These are phyloP conservation scores for Helicostylum pulchrum DNA, from an alignment of 192 early-diverging fungal species.

Conservation along the genomic window DNA sequence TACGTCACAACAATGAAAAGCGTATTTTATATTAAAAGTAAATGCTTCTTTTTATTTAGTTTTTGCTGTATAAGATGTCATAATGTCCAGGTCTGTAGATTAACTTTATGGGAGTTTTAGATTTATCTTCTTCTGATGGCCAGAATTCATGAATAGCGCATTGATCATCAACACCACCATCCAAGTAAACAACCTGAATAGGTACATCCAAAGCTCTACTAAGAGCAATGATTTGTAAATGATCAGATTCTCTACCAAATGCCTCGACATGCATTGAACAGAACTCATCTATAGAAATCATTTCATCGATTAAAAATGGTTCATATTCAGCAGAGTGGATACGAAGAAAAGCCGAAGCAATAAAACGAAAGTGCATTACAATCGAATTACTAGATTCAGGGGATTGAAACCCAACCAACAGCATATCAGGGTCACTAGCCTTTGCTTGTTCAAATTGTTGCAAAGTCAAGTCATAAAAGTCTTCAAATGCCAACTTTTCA, in stretches of 20 bases:
- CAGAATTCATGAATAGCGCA: conserved; percentile 76
- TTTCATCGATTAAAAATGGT: conserved; percentile 53
- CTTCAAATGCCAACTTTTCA: conserved; percentile 49
- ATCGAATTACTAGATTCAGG: conserved; percentile 57
- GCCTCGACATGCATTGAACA: conserved; percentile 55
- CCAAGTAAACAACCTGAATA: conserved; percentile 69
- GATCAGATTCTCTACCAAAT: conserved; percentile 70
- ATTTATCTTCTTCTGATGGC: conserved; percentile 47
- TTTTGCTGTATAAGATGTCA: no score
- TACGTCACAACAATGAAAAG: no score
- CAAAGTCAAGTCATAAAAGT: conserved; percentile 51
- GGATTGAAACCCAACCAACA: conserved; percentile 49
- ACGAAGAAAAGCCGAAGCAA: conserved; percentile 56
- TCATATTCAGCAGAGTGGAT: conserved; percentile 54
- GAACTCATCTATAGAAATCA: conserved; percentile 52
- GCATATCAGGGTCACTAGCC: conserved; percentile 34
- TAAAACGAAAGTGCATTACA: conserved; percentile 55
- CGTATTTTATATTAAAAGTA: no score
- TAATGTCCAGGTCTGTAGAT: conserved; percentile 50
- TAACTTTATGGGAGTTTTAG: conserved; percentile 38
- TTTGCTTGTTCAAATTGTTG: conserved; percentile 39
- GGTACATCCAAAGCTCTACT: conserved; percentile 61
- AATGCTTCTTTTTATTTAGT: no score
- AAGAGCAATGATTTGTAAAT: conserved; percentile 76
- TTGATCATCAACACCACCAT: conserved; percentile 48